Conservation (phyloP, 106 monocot genomes). For the Narthecium ossifragum region DNA sequence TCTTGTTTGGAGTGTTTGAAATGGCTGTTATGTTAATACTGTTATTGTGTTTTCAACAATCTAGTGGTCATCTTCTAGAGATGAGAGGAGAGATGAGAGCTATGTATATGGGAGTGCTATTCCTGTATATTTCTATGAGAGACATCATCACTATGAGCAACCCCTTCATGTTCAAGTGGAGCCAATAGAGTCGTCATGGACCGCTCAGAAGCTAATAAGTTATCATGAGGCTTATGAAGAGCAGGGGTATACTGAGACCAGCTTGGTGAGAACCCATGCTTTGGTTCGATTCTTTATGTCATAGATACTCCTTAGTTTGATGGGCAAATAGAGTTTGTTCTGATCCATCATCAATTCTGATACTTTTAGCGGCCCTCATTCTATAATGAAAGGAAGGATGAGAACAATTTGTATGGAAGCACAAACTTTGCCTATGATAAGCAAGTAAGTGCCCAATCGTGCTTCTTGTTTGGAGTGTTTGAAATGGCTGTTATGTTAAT, state of each 20-base stretch:
- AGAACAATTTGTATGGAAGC: background rate
- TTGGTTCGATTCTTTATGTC: background rate
- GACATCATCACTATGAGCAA: slow-evolving; percentile 11
- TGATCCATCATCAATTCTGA: background rate
- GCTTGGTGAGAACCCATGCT: background rate
- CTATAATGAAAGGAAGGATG: background rate
- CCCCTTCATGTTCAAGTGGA: slow-evolving; percentile 16
- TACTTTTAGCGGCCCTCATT: slow-evolving; percentile 1
- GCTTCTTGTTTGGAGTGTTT: no score
- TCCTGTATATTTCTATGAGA: no score
- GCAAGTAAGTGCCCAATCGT: no score
- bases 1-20: background rate
- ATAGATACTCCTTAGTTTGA: background rate
- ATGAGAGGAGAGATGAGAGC: slow-evolving; percentile 9
- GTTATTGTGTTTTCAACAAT: background rate
- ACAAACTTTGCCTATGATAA: background rate
- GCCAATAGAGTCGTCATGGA: slow-evolving; percentile 2
- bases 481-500: background rate
- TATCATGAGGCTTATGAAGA: slow-evolving; percentile 20
- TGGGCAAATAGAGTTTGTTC: background rate
- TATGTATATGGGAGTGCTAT: slow-evolving; percentile 10
- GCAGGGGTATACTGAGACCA: background rate
- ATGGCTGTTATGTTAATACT: background rate
- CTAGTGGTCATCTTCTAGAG: background rate
- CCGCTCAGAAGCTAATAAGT: slow-evolving; percentile 1